phyloP scores from a whole-genome alignment of 495 filamentous ascomycete genomes.

The Penicillium samsonianum region DNA sequence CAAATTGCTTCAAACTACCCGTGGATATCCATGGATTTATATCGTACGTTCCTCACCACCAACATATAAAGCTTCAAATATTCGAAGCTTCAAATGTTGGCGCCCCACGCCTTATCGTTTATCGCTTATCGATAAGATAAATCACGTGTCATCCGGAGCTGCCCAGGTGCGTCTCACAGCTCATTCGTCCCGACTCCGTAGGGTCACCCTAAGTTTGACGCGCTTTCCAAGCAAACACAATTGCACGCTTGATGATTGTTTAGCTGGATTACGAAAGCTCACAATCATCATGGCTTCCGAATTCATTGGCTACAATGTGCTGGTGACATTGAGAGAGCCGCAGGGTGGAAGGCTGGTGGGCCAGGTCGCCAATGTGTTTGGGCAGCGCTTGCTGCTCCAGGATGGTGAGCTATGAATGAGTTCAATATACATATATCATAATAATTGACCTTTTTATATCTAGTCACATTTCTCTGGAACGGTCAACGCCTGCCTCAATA shows the following conservation, averaged over 20 bases:
- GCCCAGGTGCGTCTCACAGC: not conserved
- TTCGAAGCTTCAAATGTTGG: too few species aligned
- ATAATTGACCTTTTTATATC: not conserved
- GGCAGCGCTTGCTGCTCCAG: slow-evolving; percentile 69
- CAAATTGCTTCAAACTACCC: too few species aligned
- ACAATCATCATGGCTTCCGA: slow-evolving; percentile 57
- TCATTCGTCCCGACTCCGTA: not conserved
- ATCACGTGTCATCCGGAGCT: not conserved
- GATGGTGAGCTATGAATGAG: slow-evolving; percentile 61
- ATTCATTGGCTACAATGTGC: slow-evolving; percentile 79
- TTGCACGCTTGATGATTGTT: slow-evolving; percentile 16
- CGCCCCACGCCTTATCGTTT: not conserved
- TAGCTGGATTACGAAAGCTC: not conserved
- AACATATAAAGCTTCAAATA: too few species aligned
- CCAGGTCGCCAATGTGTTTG: slow-evolving; percentile 70
- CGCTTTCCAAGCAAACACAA: not conserved
- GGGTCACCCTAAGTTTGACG: not conserved
- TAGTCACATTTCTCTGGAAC: slow-evolving; percentile 53
- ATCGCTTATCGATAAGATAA: slow-evolving; percentile 1
- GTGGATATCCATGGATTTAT: too few species aligned
- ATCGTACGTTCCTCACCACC: too few species aligned
- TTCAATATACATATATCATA: not conserved
- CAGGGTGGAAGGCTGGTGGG: slow-evolving; percentile 68
- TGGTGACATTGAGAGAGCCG: slow-evolving; percentile 71
- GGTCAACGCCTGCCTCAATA: slow-evolving; percentile 50